Evolutionary conservation across 75 land plant species (phyloP), one percentile per base, ranked within the genome.

Genomic region (Cunninghamia lanceolata): DNA sequence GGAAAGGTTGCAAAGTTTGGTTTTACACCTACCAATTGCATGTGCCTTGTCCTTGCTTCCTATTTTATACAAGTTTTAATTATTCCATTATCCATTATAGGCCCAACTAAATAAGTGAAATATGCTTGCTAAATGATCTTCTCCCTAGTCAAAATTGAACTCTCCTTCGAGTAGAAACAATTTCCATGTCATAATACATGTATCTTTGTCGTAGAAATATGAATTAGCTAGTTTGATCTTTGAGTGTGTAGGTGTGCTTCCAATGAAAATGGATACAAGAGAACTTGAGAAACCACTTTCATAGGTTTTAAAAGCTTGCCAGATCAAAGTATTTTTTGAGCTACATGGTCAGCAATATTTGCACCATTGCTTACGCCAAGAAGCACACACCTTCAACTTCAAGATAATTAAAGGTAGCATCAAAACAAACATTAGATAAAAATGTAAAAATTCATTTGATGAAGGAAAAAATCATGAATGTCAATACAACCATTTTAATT

Each of bases 291-390:
- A 25, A 96, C 98, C 17, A 96, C 93, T 85, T 92, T 94, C 16
- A 96, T 90, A 19, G 98, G 98, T 25, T 93, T 94, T 39, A 96
- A 63, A 39, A 91, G 90, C 88, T 85, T 92, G 2, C 94, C 91
- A 53, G 90, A 90, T 73, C 91, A 92, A 19, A 96, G 90, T 25
- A 91, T 91, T 82, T 91, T 91, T 73, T 93, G 91, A 66, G 96
- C 92, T 54, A 96, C 96, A 88, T 90, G 90, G 76, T 96, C 94
- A 35, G 98, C 98, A 86, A 96, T 95, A 79, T 95, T 96, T 81
- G 95, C 91, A 30, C 98, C 98, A 82, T 93, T 91, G 91, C 98
- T 94, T 77, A 90, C 93, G 10, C 98, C 98, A 77, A 96, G 91
- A 35, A 96, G 92, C 38, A 95, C 92, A 86, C 97, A 95, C 90